Conservation (phyloP, 1,139 yeast species). For the Kazachstania sp. region DNA sequence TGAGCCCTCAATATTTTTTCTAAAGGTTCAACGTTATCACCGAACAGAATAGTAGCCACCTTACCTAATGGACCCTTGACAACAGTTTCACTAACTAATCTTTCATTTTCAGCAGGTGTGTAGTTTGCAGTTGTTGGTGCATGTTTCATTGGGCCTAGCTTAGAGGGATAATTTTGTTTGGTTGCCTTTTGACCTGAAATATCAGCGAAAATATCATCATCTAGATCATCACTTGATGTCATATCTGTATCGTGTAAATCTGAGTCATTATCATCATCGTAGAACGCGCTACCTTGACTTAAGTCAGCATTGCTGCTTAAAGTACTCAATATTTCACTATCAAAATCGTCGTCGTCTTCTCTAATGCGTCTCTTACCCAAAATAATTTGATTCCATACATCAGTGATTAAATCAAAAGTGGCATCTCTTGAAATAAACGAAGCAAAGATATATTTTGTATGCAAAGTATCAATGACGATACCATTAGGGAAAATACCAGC, state of each 20-base stretch:
- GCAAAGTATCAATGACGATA: slow-evolving; percentile 59
- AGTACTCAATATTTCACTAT: slow-evolving; percentile 9
- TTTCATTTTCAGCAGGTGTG: slow-evolving; percentile 49
- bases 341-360: slow-evolving; percentile 13
- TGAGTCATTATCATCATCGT: slow-evolving; percentile 15
- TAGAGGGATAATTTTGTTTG: slow-evolving; percentile 5
- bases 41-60: slow-evolving; percentile 60
- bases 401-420: slow-evolving; percentile 51
- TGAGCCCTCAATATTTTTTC: slow-evolving; percentile 49
- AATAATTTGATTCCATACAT: slow-evolving; percentile 47
- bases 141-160: slow-evolving; percentile 39
- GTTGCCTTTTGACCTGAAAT: slow-evolving; percentile 3
- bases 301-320: slow-evolving; percentile 8
- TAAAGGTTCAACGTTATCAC: slow-evolving; percentile 53
- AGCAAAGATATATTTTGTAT: slow-evolving; percentile 65
- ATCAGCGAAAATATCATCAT: slow-evolving; percentile 13
- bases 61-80: slow-evolving; percentile 75
- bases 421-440: slow-evolving; percentile 62
- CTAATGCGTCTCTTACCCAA: slow-evolving; percentile 24
- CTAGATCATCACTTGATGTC: slow-evolving; percentile 25
- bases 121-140: slow-evolving; percentile 46
- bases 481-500: slow-evolving; percentile 73
- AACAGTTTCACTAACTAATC: slow-evolving; percentile 51
- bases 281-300: slow-evolving; percentile 9
- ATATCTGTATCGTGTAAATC: slow-evolving; percentile 23